Base-by-base conservation (phyloP, 345 rosid genomes). In the Lumnitzera racemosa region DNA sequence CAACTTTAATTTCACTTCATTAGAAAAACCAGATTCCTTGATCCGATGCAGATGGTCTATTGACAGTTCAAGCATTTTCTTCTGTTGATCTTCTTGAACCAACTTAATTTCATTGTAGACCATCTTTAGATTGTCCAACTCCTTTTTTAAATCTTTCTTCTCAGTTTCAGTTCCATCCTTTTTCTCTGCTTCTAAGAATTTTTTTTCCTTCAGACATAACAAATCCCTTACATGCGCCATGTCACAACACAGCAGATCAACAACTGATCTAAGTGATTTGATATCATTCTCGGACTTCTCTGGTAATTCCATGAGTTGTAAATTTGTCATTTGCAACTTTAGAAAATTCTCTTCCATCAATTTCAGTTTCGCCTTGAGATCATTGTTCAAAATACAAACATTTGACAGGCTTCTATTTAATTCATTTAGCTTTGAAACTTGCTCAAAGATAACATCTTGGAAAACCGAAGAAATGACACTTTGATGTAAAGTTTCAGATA, bases 21-120 rank as follows among this genome's bases (percentile, higher is more conserved):
- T 61, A 47, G 74, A 49, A 58, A 71, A 52, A 62, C 67, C 73
- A 15, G 57, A 68, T 77, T 80, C 81, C 76, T 72, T 76, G 16
- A 56, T 52, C 73, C 71, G 78, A 72, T 71, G 70, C 53, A 74
- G 77, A 67, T 61, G 70, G 53, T 84, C 90, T 56, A 64, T 76
- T 49, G 72, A 75, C 17, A 91, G 77, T 65, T 80, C 76, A 63
- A 70, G 51, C 50, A 80, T 64, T 67, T 77, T 76, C 69, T 66
- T 83, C 70, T 71, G 78, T 58, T 78, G 83, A 53, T 81, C 78
- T 69, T 84, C 82, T 65, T 61, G 72, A 49, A 72, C 70, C 50
- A 69, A 23, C 70, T 79, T 81, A 64, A 70, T 58, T 66, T 83
- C 86, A 62, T 75, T 78, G 76, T 77, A 81, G 79, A 79, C 79